These are phyloP conservation scores for Fagus crenata DNA, from an alignment of 306 rosid species.

Conservation along the genomic window DNA sequence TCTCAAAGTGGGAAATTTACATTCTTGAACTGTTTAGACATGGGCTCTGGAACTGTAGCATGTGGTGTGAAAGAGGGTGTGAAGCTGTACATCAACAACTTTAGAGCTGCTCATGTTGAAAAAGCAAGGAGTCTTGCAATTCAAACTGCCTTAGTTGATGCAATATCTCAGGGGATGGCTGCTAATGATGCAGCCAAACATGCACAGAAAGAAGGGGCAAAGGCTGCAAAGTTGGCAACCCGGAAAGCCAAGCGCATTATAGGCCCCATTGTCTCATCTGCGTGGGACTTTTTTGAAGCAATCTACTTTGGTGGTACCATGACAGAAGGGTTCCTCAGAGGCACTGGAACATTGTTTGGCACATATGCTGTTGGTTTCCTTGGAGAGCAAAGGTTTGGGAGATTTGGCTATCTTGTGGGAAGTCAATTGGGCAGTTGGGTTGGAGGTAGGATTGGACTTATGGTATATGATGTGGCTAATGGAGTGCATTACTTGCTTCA, in stretches of 20 bases:
- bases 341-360: conserved; percentile 73
- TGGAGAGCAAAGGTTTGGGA: conserved; percentile 75
- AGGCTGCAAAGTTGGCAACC: conserved; percentile 72
- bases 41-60: conserved; percentile 64
- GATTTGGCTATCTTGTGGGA: conserved; percentile 85
- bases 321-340: conserved; percentile 68
- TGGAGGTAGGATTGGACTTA: conserved; percentile 86
- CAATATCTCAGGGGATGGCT: conserved; percentile 50
- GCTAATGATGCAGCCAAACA: conserved; percentile 47
- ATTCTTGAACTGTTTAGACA: conserved; percentile 67
- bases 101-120: conserved; percentile 69
- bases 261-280: conserved; percentile 82
- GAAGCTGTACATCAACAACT: conserved; percentile 67
- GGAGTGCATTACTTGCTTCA: conserved; percentile 64
- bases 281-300: conserved; percentile 90
- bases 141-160: conserved; percentile 55
- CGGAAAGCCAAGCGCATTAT: conserved; percentile 58
- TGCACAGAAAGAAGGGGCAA: conserved; percentile 62
- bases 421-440: conserved; percentile 91
- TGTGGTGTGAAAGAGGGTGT: conserved; percentile 77
- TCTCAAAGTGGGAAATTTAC: conserved; percentile 80
- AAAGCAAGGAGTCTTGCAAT: conserved; percentile 47
- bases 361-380: conserved; percentile 64
- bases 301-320: conserved; percentile 72
- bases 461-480: conserved; percentile 76